Evolutionary conservation across 257 asterid genomes (phyloP), one percentile per base, ranked within the genome.

Genomic region (Solanum bukasovii): DNA sequence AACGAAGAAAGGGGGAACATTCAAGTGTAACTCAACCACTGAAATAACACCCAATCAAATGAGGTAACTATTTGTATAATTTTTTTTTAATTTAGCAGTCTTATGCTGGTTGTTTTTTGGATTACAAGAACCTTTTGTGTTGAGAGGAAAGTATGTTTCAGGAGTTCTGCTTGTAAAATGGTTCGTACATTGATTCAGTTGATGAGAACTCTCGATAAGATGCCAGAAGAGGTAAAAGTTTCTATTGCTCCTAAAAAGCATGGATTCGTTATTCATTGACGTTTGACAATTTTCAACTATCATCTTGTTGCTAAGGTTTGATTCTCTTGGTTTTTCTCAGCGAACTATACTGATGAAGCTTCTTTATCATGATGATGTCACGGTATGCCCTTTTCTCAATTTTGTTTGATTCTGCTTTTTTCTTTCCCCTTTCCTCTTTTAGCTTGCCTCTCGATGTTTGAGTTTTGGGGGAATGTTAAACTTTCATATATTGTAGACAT

Each of bases 141-240:
- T 89, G 79, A 89, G 81, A 84, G 52, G 81, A 70, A 87, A 49
- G 34, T 83, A 59, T 56, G 56, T 88, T 91, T 88, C 94, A 96
- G 99, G 96, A 96, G 98, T 84, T 96, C 98, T 35, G 98, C 98
- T 83, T 96, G 99, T 93, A 96, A 96, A 93, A 96, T 96, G 98
- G 96, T 96, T 44, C 95, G 98, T 44, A 95, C 98, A 63, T 87
- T 95, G 89, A 42, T 96, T 90, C 98, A 96, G 63, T 93, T 96
- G 84, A 96, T 97, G 99, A 95, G 99, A 91, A 97, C 98, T 87
- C 93, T 97, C 49, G 98, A 96, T 90, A 94, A 97, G 96, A 96
- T 97, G 98, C 99, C 99, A 75, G 98, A 95, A 86, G 99, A 97
- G 98, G 98, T 95, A 74, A 85, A 40, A 25, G 13, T 86, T 85